Evolutionary conservation across 768 basidiomycete species (phyloP).

Genomic region (Austroboletus eburneus): DNA sequence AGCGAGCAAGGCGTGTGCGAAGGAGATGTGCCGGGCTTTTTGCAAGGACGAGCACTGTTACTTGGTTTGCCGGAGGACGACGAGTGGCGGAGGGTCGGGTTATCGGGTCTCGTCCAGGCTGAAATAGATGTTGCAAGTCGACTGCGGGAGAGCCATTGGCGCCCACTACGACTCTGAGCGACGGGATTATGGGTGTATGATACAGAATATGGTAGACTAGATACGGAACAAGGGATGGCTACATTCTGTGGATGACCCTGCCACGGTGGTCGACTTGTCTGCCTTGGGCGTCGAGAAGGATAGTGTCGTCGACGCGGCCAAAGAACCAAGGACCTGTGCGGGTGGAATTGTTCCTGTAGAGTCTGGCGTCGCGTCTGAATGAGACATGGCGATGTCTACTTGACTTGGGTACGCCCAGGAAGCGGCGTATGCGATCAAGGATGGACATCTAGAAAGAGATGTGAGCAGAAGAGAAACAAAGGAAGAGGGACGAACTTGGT

Average conservation of each 20-base stretch:
- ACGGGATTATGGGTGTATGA: not conserved
- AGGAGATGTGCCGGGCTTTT: constrained; percentile 29
- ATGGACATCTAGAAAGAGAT: constrained; percentile 23
- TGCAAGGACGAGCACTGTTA: constrained; percentile 53
- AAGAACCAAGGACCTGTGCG: constrained; percentile 22
- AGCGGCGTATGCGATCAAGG: constrained; percentile 35
- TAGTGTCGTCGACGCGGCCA: constrained; percentile 15
- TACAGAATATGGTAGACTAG: not conserved
- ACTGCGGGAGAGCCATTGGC: constrained; percentile 58
- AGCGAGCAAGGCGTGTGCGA: not conserved
- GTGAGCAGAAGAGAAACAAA: constrained; percentile 13
- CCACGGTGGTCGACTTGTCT: constrained; percentile 26
- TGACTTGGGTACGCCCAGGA: constrained; percentile 28
- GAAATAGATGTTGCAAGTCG: constrained; percentile 60
- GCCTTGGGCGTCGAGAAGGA: constrained; percentile 23
- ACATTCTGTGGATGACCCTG: constrained; percentile 24
- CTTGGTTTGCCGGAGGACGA: constrained; percentile 31
- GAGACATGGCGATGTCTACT: constrained; percentile 26
- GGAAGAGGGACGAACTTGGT: constrained; percentile 10
- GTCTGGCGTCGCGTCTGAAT: constrained; percentile 15
- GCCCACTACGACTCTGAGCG: constrained; percentile 49
- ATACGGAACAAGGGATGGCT: not conserved
- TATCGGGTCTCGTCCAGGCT: constrained; percentile 34
- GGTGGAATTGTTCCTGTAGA: constrained; percentile 13
- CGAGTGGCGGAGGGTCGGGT: not conserved